Evolutionary conservation across 306 rosid species (phyloP).

Genomic region (Sechiopsis laciniata): DNA sequence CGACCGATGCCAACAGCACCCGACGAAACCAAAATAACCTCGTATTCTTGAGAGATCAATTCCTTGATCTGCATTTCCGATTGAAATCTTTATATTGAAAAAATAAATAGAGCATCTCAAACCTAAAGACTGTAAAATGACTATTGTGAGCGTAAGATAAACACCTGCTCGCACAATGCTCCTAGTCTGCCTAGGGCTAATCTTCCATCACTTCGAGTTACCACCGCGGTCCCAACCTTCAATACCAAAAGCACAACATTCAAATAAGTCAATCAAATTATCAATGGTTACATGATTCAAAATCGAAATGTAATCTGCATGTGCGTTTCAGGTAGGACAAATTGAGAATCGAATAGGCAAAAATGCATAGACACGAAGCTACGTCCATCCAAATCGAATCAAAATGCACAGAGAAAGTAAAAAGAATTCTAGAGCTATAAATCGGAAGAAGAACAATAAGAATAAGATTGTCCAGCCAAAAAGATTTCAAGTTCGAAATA

Average conservation of each 20-base stretch:
- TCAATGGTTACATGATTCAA: conserved; percentile 7
- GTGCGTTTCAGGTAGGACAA: neutral
- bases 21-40: conserved; percentile 86
- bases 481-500: neutral
- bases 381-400: neutral
- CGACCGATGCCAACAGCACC: conserved; percentile 99
- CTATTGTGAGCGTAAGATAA: neutral
- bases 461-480: neutral
- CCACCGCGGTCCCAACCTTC: conserved; percentile 66
- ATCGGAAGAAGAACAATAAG: neutral
- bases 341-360: neutral
- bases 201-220: conserved; percentile 57
- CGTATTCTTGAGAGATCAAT: conserved; percentile 63
- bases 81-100: conserved; percentile 1
- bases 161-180: conserved; percentile 83
- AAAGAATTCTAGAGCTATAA: neutral
- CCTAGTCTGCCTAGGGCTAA: conserved; percentile 68
- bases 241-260: conserved; percentile 19
- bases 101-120: conserved; percentile 20
- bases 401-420: neutral
- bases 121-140: neutral
- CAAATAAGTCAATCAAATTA: conserved; percentile 2
- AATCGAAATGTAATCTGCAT: neutral
- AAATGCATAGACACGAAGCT: neutral
- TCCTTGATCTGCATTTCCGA: conserved; percentile 64